A percentile compares a stretch with the other conserved stretches of the same genome.
phyloP scores from a whole-genome alignment of 352 stramenopile species.

The Phytophthora tentaculata region DNA sequence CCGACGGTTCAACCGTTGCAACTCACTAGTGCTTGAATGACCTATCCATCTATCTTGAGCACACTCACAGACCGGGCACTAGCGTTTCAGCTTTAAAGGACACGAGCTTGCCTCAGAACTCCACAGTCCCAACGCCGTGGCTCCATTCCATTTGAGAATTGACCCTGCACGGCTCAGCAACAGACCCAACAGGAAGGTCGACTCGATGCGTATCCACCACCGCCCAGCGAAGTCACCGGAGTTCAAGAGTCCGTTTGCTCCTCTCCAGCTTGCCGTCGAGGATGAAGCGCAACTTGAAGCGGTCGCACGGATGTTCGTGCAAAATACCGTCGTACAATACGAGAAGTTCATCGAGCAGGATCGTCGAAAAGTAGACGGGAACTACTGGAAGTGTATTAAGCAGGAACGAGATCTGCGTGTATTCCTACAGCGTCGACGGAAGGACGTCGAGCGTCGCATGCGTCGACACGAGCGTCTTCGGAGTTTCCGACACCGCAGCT shows the following conservation, averaged over 20 bases:
- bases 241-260: conserved; percentile 59
- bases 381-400: conserved; percentile 61
- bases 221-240: conserved; percentile 24
- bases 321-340: conserved; percentile 59
- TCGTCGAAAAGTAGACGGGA: conserved; percentile 44
- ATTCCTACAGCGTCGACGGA: conserved; percentile 47
- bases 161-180: conserved; percentile 16
- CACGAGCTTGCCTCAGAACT: conserved; percentile 15
- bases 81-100: conserved; percentile 34
- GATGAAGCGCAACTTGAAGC: conserved; percentile 50
- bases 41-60: too few species aligned
- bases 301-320: conserved; percentile 52
- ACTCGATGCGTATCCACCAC: conserved; percentile 36
- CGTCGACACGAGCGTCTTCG: conserved; percentile 34
- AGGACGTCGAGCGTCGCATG: conserved; percentile 43
- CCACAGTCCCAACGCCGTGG: neutral
- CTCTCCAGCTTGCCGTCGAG: conserved; percentile 42
- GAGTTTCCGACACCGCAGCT: conserved; percentile 30
- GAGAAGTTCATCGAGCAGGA: conserved; percentile 53
- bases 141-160: conserved; percentile 30
- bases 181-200: conserved; percentile 18
- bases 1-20: conserved; percentile 38
- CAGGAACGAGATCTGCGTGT: conserved; percentile 54
- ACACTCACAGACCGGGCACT: neutral
- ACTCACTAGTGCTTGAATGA: too few species aligned